Evolutionary conservation across 2,329 filamentous ascomycete species (phyloP).

Genomic region (Xylariaceae sp.): DNA sequence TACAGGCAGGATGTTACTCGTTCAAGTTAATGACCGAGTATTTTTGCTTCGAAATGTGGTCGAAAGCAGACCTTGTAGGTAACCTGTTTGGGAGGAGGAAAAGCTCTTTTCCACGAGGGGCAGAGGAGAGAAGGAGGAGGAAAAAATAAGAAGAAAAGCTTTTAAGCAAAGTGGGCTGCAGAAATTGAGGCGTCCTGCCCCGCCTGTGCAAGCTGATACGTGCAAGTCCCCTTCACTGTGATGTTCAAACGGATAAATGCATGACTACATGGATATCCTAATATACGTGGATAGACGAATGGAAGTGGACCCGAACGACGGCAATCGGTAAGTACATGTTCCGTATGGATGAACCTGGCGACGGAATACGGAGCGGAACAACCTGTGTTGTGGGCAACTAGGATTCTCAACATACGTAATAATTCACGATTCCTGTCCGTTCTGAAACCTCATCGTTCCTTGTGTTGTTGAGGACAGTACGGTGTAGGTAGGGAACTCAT

Average conservation of each 20-base stretch:
- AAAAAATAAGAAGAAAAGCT: slow-evolving; percentile 25
- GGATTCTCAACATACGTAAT: too few species aligned
- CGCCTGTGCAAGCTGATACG: background rate
- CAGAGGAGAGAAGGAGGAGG: slow-evolving; percentile 19
- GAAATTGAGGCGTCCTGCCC: slow-evolving; percentile 15
- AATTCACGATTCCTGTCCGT: too few species aligned
- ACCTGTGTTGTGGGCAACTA: too few species aligned
- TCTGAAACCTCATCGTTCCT: too few species aligned
- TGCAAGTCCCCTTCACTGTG: background rate
- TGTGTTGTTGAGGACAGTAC: too few species aligned
- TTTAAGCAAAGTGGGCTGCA: slow-evolving; percentile 24
- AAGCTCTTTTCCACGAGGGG: slow-evolving; percentile 13
- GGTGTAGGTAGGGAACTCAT: too few species aligned
- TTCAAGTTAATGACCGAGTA: slow-evolving; percentile 25
- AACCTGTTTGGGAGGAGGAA: background rate
- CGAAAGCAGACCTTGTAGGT: slow-evolving; percentile 20
- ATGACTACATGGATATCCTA: background rate
- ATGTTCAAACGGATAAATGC: too few species aligned
- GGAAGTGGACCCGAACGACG: background rate
- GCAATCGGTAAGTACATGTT: background rate
- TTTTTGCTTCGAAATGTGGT: slow-evolving; percentile 15
- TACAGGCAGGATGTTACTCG: slow-evolving; percentile 5
- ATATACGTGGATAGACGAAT: background rate
- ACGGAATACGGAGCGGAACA: background rate
- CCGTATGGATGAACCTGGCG: background rate